Evolutionary conservation across 345 rosid genomes (phyloP), one percentile per base, ranked within the genome.

Genomic region (Dovyalis caffra): DNA sequence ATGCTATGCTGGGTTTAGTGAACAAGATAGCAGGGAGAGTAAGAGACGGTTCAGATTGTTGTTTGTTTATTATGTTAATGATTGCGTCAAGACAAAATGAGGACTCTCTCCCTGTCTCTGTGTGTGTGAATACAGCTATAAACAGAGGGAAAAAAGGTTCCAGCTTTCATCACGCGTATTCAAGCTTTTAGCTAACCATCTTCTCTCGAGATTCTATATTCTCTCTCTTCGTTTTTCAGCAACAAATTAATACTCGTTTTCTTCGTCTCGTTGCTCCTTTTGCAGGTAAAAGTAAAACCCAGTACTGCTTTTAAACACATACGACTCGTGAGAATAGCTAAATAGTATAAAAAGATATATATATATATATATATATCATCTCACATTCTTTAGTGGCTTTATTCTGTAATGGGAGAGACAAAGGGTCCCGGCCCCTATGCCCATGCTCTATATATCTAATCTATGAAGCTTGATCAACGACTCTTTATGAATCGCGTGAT

Each of bases 121-220:
- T n/a, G 0, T 29, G 33, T 0, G 6, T 11, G 56, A 23, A 34
- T 64, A 8, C 67, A 60, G 37, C 45, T 60, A 43, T 15, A 35
- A 33, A 10, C 8, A 31, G 4, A 69, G 29, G 12, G 11, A 11
- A 61, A 14, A 11, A 64, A 11, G 6, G 15, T 31, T 15, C 8
- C 67, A 64, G 78, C 79, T 73, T 76, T 74, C 6, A 1, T 80
- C 81, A 85, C 88, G 69, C 78, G 88, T 33, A 18, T 34, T 73
- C 64, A n/a, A 64, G 71, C 76, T n/a, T n/a, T n/a, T n/a, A 70
- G 72, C 78, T 40, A 66, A 66, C 73, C 68, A 45, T 45, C 66
- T 15, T 65, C 14, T 57, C n/a, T n/a, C n/a, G n/a, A n/a, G n/a
- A n/a, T n/a, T n/a, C n/a, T n/a, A n/a, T n/a, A n/a, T 14, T 5